These are phyloP conservation scores for Capsicum pubescens DNA, from an alignment of 257 asterid genomes.

Conservation along the genomic window DNA sequence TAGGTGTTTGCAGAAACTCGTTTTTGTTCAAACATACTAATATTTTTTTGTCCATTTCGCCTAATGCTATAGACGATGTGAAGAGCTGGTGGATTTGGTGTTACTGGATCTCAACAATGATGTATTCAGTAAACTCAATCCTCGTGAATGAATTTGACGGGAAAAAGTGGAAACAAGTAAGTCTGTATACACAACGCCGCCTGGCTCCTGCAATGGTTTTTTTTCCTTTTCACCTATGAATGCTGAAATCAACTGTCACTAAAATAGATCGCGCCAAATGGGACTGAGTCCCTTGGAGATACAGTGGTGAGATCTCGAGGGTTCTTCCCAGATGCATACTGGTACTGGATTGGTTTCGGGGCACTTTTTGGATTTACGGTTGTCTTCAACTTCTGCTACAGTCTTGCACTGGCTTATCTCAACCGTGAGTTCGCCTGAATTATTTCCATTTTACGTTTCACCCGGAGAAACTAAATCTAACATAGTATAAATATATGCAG, in stretches of 20 bases:
- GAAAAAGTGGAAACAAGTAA: slow-evolving; percentile 62
- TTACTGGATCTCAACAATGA: slow-evolving; percentile 65
- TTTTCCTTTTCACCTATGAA: not conserved
- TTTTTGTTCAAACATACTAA: not conserved
- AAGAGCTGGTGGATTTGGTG: slow-evolving; percentile 85
- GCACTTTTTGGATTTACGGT: slow-evolving; percentile 41
- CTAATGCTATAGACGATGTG: slow-evolving; percentile 35
- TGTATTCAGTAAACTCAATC: slow-evolving; percentile 67
- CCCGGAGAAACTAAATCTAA: not conserved
- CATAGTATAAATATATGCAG: slow-evolving; percentile 40
- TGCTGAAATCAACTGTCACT: not conserved
- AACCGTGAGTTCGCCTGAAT: slow-evolving; percentile 52
- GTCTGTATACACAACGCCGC: not conserved
- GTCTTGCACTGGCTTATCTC: slow-evolving; percentile 46
- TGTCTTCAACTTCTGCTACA: slow-evolving; percentile 36
- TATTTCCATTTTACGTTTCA: slow-evolving; percentile 7
- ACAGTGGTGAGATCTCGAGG: slow-evolving; percentile 37
- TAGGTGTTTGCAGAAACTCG: not conserved
- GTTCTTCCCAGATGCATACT: slow-evolving; percentile 39
- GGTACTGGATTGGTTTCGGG: slow-evolving; percentile 56
- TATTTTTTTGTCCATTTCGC: not conserved
- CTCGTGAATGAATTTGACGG: slow-evolving; percentile 65
- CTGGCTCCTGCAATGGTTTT: not conserved
- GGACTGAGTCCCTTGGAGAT: slow-evolving; percentile 38
- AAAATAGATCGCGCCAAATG: slow-evolving; percentile 29